A percentile compares a stretch with the other conserved stretches of the same genome.
Conservation (phyloP, 495 filamentous ascomycete species). For the Niebla homalea region DNA sequence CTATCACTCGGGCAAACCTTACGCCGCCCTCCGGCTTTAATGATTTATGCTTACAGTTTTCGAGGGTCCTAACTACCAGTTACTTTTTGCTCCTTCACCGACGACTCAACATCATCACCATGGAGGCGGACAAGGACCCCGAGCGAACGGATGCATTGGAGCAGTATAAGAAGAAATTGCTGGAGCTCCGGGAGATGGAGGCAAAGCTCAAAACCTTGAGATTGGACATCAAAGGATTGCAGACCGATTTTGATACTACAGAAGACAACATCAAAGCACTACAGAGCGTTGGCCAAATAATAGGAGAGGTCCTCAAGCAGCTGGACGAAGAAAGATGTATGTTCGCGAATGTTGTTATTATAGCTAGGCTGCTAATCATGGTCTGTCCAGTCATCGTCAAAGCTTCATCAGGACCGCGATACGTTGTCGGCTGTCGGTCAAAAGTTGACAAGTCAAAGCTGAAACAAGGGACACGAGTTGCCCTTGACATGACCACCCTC, state of each 20-base stretch:
- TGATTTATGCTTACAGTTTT: not conserved
- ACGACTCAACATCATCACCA: slow-evolving; percentile 18
- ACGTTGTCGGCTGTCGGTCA: slow-evolving; percentile 95
- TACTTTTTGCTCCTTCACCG: not conserved
- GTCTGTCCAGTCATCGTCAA: slow-evolving; percentile 53
- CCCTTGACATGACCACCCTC: slow-evolving; percentile 98
- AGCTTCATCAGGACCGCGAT: slow-evolving; percentile 92
- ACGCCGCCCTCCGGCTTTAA: not conserved
- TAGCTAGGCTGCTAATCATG: not conserved
- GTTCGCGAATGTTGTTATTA: slow-evolving; percentile 9
- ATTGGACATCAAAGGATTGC: slow-evolving; percentile 85
- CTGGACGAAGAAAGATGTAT: slow-evolving; percentile 97
- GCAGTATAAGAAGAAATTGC: slow-evolving; percentile 79
- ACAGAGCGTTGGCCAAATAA: slow-evolving; percentile 98
- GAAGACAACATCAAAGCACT: slow-evolving; percentile 99
- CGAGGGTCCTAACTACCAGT: not conserved
- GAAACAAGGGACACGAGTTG: slow-evolving; percentile 96
- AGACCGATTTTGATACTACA: slow-evolving; percentile 89
- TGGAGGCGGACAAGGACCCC: slow-evolving; percentile 39
- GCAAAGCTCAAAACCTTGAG: slow-evolving; percentile 86
- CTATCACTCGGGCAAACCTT: not conserved
- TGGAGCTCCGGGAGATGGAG: slow-evolving; percentile 97
- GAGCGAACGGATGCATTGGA: slow-evolving; percentile 76
- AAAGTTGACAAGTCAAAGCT: slow-evolving; percentile 95
- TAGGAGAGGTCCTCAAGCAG: slow-evolving; percentile 97